Base-by-base conservation (phyloP, 1,284 basidiomycete genomes). In the Leccinum pallidistipes region DNA sequence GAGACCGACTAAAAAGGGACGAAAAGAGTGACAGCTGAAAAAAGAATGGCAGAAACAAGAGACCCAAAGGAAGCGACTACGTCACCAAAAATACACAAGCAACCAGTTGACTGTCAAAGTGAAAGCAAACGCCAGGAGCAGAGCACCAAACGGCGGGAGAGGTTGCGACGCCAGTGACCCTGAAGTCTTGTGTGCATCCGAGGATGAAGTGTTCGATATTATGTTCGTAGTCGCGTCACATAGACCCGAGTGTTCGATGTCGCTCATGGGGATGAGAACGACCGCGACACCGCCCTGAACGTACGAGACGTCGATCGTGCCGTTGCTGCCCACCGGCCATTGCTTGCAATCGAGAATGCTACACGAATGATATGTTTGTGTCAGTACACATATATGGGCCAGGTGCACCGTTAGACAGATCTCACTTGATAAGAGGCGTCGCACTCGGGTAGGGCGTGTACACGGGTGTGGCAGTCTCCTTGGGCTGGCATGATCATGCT, bases 311-410 rank as follows among this genome's bases (percentile, higher is more conserved):
- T 83, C 77, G 3, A 91, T 68, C 40, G 79, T 83, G 32, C 87
- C 85, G 53, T 80, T 77, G 56, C 86, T 83, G 38, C 86, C 89
- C 10, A 87, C 82, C n/a, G 80, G 82, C 78, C 82, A 86, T 71
- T 90, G 86, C 29, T 74, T 71, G 71, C 88, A 90, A 2, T 82
- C 82, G 47, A 91, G 69, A 60, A 88, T 76, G 64, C 87, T 88
- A 63, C 11, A 58, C 18, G 38, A 52, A 55, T 8, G n/a, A 34
- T 21, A 52, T 36, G 43, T 36, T 53, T 40, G 14, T 3, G 24
- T 62, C 34, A 63, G 63, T 3, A 64, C 38, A 40, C n/a, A 40
- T 40, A 40, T 16, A 5, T 16, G 14, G 6, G 34, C 12, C 31
- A 18, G 50, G 16, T 40, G 58, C 45, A 47, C 32, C 24, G 11